Evolutionary conservation across 1,284 basidiomycete genomes (phyloP).

Genomic region (Uromyces viciae-fabae): DNA sequence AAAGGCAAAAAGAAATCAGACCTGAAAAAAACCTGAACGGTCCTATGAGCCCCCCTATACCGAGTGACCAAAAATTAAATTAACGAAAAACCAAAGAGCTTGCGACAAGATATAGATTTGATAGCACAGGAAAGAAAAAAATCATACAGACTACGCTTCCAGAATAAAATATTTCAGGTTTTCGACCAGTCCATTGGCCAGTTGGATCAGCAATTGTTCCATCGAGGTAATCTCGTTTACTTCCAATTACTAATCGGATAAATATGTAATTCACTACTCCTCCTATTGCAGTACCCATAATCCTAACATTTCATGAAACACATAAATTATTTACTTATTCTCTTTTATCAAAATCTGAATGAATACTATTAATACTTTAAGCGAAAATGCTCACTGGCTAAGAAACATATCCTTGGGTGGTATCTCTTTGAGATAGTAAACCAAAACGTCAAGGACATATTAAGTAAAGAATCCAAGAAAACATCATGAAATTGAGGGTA

Average conservation of each 20-base stretch:
- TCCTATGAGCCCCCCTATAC: constrained; percentile 34
- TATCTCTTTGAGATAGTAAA: constrained; percentile 48
- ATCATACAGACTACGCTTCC: constrained; percentile 34
- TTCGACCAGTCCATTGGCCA: constrained; percentile 54
- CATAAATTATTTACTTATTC: too few relatives aligned
- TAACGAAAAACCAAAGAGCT: not conserved
- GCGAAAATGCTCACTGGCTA: constrained; percentile 47
- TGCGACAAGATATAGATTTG: not conserved
- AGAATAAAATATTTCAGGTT: constrained; percentile 54
- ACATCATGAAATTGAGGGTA: not conserved
- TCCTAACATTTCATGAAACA: not conserved
- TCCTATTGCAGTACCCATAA: constrained; percentile 53
- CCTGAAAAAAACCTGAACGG: constrained; percentile 38
- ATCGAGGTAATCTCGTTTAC: constrained; percentile 53
- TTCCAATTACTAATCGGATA: constrained; percentile 52
- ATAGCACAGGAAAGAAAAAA: not conserved
- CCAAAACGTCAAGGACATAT: not conserved
- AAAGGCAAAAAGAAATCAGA: not conserved
- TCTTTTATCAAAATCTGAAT: not conserved
- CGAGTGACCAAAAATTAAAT: not conserved
- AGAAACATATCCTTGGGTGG: constrained; percentile 55
- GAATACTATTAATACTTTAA: not conserved
- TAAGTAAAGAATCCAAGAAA: not conserved
- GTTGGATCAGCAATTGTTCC: constrained; percentile 53
- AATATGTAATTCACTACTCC: constrained; percentile 54